Evolutionary conservation across 345 rosid species (phyloP), one percentile per base, ranked within the genome.

Genomic region (Arabidopsis thaliana): DNA sequence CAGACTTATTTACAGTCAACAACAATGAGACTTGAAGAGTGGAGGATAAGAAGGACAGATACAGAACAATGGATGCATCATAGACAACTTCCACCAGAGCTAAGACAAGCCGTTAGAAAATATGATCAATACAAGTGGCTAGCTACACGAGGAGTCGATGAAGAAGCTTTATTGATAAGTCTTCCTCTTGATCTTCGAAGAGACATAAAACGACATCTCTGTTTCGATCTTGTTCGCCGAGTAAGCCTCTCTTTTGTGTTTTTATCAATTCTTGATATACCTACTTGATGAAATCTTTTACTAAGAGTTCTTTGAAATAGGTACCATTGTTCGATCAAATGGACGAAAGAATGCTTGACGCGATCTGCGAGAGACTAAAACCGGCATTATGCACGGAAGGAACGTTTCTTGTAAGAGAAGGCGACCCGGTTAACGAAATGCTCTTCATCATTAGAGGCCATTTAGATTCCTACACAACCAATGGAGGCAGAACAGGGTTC

Each of bases 11-110:
- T 94, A 23, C 95, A 91, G 69, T 88, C 96, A 0, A 91, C 95
- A 0, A 94, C 96, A 0, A 81, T 89, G 34, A 86, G 91, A 11
- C 81, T 94, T 36, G 97, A 91, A 82, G 91, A 94, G 42, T 91
- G 98, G 97, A 91, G 97, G 75, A 90, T 89, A 80, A 84, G 73
- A 83, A 88, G 97, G 81, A 89, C 93, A 8, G 98, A 91, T 76
- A 85, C 93, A 34, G 97, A 94, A 61, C 89, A 94, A 74, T 94
- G 98, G 98, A 94, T 94, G 96, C 89, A 45, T 28, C 98, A 94
- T 75, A 83, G 98, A 76, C 95, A 91, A 76, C 89, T 94, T 3
- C 97, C 98, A 38, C 73, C 70, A 7, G 88, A 86, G 11, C 74
- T 94, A 51, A 87, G 84, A 72, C 84, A 81, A 50, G 83, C 88